A percentile compares a stretch with the other conserved stretches of the same genome.
Evolutionary conservation across 1,284 basidiomycete genomes (phyloP).

Genomic region (Puccinia polysora): DNA sequence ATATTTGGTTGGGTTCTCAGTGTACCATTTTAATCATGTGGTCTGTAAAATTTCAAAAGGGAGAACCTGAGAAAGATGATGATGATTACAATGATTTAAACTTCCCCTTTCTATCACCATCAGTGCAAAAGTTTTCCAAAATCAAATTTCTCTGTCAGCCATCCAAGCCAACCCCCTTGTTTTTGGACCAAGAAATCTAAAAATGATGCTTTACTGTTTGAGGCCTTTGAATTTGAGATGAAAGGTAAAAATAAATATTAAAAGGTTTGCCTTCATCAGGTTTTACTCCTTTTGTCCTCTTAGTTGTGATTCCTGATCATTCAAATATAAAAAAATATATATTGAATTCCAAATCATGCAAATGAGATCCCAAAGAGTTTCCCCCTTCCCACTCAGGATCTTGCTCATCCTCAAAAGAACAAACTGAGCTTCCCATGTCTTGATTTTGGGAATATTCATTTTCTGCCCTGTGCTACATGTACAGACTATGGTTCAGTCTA

Average conservation of each 20-base stretch:
- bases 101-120: slow-evolving; percentile 72
- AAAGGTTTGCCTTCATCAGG: slow-evolving; percentile 82
- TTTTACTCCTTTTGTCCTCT: slow-evolving; percentile 78
- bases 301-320: no score
- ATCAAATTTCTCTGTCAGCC: slow-evolving; percentile 70
- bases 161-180: slow-evolving; percentile 67
- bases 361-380: no score
- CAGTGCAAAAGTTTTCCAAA: slow-evolving; percentile 69
- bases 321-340: no score
- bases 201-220: slow-evolving; percentile 82
- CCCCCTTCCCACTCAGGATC: no score
- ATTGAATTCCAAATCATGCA: no score
- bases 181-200: slow-evolving; percentile 61
- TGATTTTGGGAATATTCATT: no score
- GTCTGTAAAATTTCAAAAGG: slow-evolving; percentile 36
- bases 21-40: slow-evolving; percentile 14
- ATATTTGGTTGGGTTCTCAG: slow-evolving; percentile 54
- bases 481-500: no score
- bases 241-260: slow-evolving; percentile 63
- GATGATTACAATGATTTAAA: slow-evolving; percentile 62
- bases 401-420: no score
- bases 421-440: no score
- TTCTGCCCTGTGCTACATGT: no score
- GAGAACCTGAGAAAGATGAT: background rate
- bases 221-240: slow-evolving; percentile 79